Percentiles rank a stretch among this genome's conserved stretches.
Evolutionary conservation across 2,329 filamentous ascomycete genomes (phyloP).

Genomic region (Colletotrichum karsti): DNA sequence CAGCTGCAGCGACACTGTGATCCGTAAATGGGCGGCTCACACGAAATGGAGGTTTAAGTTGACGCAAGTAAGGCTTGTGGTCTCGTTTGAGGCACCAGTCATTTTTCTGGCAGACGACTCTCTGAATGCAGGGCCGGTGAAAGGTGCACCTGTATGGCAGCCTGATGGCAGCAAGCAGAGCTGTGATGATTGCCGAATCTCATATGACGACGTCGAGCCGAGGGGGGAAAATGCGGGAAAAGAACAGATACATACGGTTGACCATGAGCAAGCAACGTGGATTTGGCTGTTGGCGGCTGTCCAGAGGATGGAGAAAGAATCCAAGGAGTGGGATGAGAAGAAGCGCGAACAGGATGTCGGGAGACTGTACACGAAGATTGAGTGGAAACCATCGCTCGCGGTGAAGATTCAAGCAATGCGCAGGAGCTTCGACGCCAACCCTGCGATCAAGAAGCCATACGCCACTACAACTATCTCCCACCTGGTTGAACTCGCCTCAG

Average conservation of each 20-base stretch:
- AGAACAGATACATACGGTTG: neutral
- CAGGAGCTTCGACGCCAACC: conserved; percentile 16
- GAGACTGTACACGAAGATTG: no score
- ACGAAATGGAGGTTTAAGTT: neutral
- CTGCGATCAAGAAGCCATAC: conserved; percentile 36
- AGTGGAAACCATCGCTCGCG: no score
- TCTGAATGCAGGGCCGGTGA: no score
- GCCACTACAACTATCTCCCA: conserved; percentile 46
- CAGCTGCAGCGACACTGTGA: conserved; percentile 9
- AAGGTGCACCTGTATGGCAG: neutral
- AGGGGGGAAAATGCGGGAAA: no score
- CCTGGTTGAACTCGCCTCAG: conserved; percentile 42
- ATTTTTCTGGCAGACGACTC: conserved; percentile 12
- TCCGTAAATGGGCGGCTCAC: conserved; percentile 6
- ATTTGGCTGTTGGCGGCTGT: neutral
- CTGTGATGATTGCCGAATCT: neutral
- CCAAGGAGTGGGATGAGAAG: neutral
- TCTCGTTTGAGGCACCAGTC: conserved; percentile 19
- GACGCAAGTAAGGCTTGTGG: neutral
- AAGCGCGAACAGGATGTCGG: neutral
- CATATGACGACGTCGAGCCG: no score
- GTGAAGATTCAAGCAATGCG: conserved; percentile 1
- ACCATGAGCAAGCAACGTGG: conserved; percentile 16
- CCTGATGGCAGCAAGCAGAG: neutral
- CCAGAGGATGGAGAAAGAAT: conserved; percentile 8